These are phyloP conservation scores for Colletotrichum kahawae DNA, from an alignment of 2,329 filamentous ascomycete genomes.

Conservation along the genomic window DNA sequence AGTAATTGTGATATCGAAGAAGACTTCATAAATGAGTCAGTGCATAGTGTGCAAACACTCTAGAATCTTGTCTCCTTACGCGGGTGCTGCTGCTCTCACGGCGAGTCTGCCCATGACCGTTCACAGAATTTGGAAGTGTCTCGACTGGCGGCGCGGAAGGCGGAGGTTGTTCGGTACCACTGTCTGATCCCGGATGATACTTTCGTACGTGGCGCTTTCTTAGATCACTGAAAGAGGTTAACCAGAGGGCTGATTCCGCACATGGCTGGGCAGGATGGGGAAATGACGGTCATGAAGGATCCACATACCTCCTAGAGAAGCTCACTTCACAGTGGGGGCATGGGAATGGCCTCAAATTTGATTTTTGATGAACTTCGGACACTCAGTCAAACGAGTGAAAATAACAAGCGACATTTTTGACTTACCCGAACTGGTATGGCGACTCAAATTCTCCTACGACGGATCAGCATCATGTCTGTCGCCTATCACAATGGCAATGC, in stretches of 20 bases:
- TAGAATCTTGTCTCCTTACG: background rate
- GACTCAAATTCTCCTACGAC: background rate
- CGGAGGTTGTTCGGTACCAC: background rate
- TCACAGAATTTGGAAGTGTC: background rate
- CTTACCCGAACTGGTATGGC: background rate
- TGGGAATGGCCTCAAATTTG: background rate
- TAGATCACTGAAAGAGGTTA: background rate
- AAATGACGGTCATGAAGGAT: background rate
- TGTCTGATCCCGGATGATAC: background rate
- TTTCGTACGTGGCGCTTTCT: background rate
- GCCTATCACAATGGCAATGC: background rate
- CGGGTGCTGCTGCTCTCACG: background rate
- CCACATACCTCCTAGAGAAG: background rate
- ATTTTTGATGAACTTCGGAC: background rate
- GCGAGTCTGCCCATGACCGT: background rate
- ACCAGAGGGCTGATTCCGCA: background rate
- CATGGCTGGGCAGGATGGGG: rapidly evolving
- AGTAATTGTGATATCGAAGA: background rate
- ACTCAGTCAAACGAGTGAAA: background rate
- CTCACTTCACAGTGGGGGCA: background rate
- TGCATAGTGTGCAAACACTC: background rate
- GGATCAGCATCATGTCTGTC: background rate
- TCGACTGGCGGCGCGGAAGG: background rate
- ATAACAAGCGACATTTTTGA: background rate
- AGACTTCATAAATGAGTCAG: background rate